Evolutionary conservation across 106 monocot genomes (phyloP).

Genomic region (Dendrobium nobile): DNA sequence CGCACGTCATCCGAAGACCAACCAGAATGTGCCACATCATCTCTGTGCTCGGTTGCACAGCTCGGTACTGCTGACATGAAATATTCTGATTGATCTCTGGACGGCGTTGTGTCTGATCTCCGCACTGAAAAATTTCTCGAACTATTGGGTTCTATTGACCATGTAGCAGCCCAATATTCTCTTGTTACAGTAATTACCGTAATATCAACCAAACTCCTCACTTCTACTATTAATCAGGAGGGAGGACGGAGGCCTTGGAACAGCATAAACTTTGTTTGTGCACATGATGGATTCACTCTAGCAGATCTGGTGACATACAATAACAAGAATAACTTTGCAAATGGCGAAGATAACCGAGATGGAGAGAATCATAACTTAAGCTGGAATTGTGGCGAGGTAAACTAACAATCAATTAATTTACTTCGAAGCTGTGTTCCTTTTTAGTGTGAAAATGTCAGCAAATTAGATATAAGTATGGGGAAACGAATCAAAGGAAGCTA

Average conservation of each 20-base stretch:
- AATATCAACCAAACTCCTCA: background rate
- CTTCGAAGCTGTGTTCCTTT: no score
- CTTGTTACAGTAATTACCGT: no score
- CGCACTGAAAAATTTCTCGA: no score
- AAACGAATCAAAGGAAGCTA: background rate
- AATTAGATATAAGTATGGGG: background rate
- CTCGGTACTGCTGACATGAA: no score
- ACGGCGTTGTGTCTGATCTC: no score
- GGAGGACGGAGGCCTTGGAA: constrained; percentile 92
- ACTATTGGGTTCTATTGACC: no score
- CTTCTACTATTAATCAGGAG: constrained; percentile 37
- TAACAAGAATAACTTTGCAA: constrained; percentile 72
- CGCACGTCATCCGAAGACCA: no score
- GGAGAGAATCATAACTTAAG: constrained; percentile 96
- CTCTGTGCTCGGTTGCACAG: no score
- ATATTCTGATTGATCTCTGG: no score
- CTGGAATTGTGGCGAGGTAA: constrained; percentile 96
- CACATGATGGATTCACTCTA: constrained; percentile 94
- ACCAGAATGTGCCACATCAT: no score
- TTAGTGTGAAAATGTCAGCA: background rate
- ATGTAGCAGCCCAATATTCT: no score
- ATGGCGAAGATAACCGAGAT: constrained; percentile 86
- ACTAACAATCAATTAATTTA: background rate
- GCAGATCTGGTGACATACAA: constrained; percentile 91
- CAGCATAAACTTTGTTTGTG: constrained; percentile 86